Evolutionary conservation across 2,329 filamentous ascomycete genomes (phyloP), one percentile per base, ranked within the genome.

Genomic region (Fusarium irregulare): DNA sequence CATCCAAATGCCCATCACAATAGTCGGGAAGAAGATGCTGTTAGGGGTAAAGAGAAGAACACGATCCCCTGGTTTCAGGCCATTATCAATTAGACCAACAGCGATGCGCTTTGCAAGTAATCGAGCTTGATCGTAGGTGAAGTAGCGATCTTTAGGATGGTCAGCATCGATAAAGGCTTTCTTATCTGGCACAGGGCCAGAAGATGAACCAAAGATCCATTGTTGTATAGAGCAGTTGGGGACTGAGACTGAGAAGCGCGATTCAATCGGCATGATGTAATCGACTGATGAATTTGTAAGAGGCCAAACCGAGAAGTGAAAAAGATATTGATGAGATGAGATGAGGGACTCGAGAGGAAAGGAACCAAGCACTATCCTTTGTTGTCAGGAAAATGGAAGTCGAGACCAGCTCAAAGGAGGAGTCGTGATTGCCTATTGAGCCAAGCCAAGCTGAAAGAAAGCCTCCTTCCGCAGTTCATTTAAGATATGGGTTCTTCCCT

Each of bases 21-120:
- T 82, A 1, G 88, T 83, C 0, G 92, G 91, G 76, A 91, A 93
- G 81, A 91, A 93, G 16, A 95, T 78, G 70, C 87, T 90, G 79
- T 94, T 95, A 23, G 89, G 87, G 0, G 91, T 90, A 79, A 91
- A 94, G 21, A 95, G 80, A 48, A 95, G 81, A 7, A 95, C 88
- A 4, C 92, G 88, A 71, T 94, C 92, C 13, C 92, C 91, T 0
- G 83, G 81, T 66, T 88, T 80, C 20, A 95, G 80, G 2, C 92
- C 93, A 18, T 86, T 84, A 57, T 86, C 85, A 47, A 83, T 84
- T 30, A 93, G 81, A 2, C 93, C 93, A 3, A 88, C 83, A 2
- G 92, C 93, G 34, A 96, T 80, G 16, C 92, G 89, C 78, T 94
- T 91, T 34, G 89, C 86, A 83, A 92, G 91, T 68, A 91, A 83